These are phyloP conservation scores for Aureobasidium lini DNA, from an alignment of 2,329 filamentous ascomycete genomes.

Conservation along the genomic window DNA sequence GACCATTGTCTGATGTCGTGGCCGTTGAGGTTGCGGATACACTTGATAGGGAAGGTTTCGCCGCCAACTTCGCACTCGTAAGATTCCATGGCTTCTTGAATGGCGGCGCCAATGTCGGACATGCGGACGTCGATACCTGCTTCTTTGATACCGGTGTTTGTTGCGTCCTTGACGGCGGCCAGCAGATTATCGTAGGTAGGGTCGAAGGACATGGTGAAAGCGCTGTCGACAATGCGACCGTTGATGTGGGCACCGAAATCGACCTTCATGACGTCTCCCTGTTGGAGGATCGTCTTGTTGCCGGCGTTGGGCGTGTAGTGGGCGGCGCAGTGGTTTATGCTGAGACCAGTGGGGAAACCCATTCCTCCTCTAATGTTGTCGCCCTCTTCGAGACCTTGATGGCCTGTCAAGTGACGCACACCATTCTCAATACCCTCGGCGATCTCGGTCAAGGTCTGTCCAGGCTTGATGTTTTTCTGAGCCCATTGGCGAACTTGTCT, in stretches of 20 bases:
- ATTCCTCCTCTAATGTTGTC: constrained; percentile 45
- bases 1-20: constrained; percentile 48
- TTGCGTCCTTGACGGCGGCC: constrained; percentile 65
- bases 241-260: constrained; percentile 78
- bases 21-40: constrained; percentile 48
- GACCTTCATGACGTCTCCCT: constrained; percentile 74
- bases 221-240: constrained; percentile 72
- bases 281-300: constrained; percentile 61
- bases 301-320: constrained; percentile 53
- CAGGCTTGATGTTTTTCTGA: constrained; percentile 44
- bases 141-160: constrained; percentile 51
- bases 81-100: constrained; percentile 56
- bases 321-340: constrained; percentile 47
- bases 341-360: constrained; percentile 50
- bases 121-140: constrained; percentile 51
- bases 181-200: constrained; percentile 68
- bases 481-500: constrained; percentile 47
- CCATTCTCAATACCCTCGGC: constrained; percentile 49
- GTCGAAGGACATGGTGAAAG: constrained; percentile 72
- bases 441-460: constrained; percentile 41
- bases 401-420: constrained; percentile 43
- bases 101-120: constrained; percentile 48
- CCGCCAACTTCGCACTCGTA: constrained; percentile 52
- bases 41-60: constrained; percentile 47
- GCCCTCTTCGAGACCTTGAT: constrained; percentile 46